A percentile compares a stretch with the other conserved stretches of the same genome.
These are phyloP conservation scores for Oryza nivara DNA, from an alignment of 176 grass and related monocot genomes.

Conservation along the genomic window DNA sequence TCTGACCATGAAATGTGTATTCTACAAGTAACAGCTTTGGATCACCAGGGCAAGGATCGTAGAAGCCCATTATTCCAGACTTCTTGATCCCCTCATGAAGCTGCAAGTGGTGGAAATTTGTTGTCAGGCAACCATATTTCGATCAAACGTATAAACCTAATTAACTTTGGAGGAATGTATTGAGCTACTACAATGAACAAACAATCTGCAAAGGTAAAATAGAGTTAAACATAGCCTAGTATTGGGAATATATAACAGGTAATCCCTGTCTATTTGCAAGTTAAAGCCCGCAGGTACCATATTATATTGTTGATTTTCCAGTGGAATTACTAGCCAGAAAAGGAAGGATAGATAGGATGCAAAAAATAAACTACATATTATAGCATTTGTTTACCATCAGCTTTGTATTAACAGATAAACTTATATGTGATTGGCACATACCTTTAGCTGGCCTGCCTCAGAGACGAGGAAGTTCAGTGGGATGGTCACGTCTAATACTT, in stretches of 20 bases:
- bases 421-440: slow-evolving; percentile 43
- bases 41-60: slow-evolving; percentile 89
- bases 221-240: background rate
- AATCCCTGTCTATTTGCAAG: slow-evolving; percentile 9
- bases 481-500: slow-evolving; percentile 86
- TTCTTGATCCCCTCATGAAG: slow-evolving; percentile 98
- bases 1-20: slow-evolving; percentile 67
- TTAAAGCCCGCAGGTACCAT: slow-evolving; percentile 26
- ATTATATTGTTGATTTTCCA: slow-evolving; percentile 5
- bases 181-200: slow-evolving; percentile 11
- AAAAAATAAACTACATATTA: slow-evolving; percentile 2
- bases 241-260: background rate
- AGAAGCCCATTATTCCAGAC: slow-evolving; percentile 98
- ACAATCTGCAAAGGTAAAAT: background rate
- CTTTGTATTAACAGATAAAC: slow-evolving; percentile 25
- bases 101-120: slow-evolving; percentile 50
- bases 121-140: slow-evolving; percentile 8
- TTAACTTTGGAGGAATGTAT: slow-evolving; percentile 17
- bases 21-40: slow-evolving; percentile 78
- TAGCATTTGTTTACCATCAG: background rate
- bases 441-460: slow-evolving; percentile 88
- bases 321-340: slow-evolving; percentile 19
- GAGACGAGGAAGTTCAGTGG: slow-evolving; percentile 91
- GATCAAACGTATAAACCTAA: slow-evolving; percentile 4
- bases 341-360: slow-evolving; percentile 11